These are phyloP conservation scores for Zymoseptoria tritici DNA, from an alignment of 2,329 filamentous ascomycete genomes.

Conservation along the genomic window DNA sequence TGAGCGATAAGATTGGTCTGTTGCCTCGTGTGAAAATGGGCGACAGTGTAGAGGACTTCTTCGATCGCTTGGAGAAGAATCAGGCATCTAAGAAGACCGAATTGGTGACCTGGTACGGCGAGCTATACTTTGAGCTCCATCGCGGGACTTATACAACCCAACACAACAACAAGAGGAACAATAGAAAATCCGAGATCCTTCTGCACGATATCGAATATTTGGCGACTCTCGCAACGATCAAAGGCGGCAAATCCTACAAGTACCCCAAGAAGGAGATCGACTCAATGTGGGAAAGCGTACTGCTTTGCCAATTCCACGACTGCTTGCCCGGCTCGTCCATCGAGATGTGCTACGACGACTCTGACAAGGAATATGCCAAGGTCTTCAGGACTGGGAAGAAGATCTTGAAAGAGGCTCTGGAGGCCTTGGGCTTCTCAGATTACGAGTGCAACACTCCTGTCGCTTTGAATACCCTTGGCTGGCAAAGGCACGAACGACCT, in stretches of 20 bases:
- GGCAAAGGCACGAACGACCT: constrained; percentile 50
- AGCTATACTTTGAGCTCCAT: constrained; percentile 96
- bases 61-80: constrained; percentile 75
- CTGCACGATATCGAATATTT: constrained; percentile 83
- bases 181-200: constrained; percentile 75
- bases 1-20: constrained; percentile 77
- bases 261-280: constrained; percentile 95
- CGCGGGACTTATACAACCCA: constrained; percentile 96
- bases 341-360: constrained; percentile 97
- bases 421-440: constrained; percentile 56
- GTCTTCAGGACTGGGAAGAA: constrained; percentile 71
- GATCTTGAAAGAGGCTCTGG: constrained; percentile 62
- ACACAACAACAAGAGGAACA: constrained; percentile 94
- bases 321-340: constrained; percentile 92
- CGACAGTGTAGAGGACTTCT: constrained; percentile 88
- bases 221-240: constrained; percentile 75
- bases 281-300: constrained; percentile 85
- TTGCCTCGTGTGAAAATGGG: constrained; percentile 86
- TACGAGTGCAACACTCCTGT: constrained; percentile 45
- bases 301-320: constrained; percentile 96
- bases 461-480: constrained; percentile 79
- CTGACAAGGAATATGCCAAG: constrained; percentile 76
- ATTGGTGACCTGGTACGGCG: constrained; percentile 93
- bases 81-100: constrained; percentile 53
- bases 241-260: constrained; percentile 59